These are phyloP conservation scores for Exophiala aquamarina DNA, from an alignment of 2,329 filamentous ascomycete genomes.

Conservation along the genomic window DNA sequence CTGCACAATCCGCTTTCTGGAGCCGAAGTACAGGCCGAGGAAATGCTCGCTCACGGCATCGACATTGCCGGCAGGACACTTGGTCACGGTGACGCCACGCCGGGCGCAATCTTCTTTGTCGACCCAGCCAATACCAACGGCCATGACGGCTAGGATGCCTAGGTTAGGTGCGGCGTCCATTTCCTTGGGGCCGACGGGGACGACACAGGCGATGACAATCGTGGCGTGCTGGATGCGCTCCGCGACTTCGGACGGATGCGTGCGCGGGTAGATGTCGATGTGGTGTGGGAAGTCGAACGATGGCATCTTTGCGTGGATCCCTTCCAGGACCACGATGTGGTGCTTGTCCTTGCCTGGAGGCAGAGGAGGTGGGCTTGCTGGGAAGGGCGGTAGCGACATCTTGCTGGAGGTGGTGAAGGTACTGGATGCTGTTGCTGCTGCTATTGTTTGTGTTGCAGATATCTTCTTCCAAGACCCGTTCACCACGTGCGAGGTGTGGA, in stretches of 20 bases:
- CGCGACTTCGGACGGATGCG: constrained; percentile 37
- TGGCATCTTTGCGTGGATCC: constrained; percentile 41
- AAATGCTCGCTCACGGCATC: constrained; percentile 52
- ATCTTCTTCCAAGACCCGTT: no score
- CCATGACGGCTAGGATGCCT: constrained; percentile 45
- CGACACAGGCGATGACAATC: constrained; percentile 45
- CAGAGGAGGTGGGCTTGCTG: constrained; percentile 23
- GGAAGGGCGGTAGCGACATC: not conserved
- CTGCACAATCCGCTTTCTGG: constrained; percentile 42
- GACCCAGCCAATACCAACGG: constrained; percentile 49
- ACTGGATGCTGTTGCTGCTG: no score
- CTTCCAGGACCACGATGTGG: constrained; percentile 50
- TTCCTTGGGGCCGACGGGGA: constrained; percentile 41
- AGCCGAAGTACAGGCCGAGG: constrained; percentile 50
- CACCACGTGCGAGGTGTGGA: no score
- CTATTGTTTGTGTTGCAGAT: no score
- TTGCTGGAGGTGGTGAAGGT: not conserved
- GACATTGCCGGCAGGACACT: constrained; percentile 49
- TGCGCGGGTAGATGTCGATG: constrained; percentile 40
- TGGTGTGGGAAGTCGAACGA: constrained; percentile 45
- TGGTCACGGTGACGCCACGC: constrained; percentile 47
- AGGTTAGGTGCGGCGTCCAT: constrained; percentile 45
- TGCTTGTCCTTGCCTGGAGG: constrained; percentile 36
- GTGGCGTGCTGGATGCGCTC: constrained; percentile 47
- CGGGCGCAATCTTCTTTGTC: constrained; percentile 45